Conservation (phyloP, 1,139 yeast genomes). For the Lodderomyces jiufengensis region DNA sequence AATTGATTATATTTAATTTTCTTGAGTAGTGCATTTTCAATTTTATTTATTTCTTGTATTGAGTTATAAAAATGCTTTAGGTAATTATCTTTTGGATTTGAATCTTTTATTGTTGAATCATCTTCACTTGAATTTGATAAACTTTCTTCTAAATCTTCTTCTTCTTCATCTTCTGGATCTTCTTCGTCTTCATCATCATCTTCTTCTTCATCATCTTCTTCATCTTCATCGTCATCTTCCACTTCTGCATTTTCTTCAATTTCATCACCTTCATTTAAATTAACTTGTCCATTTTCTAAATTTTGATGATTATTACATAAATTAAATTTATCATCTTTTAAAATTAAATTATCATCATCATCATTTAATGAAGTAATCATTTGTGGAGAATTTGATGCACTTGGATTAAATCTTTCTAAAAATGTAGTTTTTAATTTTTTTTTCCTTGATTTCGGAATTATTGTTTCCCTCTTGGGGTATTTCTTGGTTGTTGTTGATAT, state of each 20-base stretch:
- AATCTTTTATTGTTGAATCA: background rate
- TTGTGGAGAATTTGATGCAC: conserved; percentile 43
- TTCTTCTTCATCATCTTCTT: conserved; percentile 14
- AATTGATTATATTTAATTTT: conserved; percentile 42
- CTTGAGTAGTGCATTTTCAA: no score
- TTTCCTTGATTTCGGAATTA: conserved; percentile 34
- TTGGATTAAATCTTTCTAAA: conserved; percentile 30
- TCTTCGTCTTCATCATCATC: conserved; percentile 11
- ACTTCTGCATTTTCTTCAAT: conserved; percentile 18
- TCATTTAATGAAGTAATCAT: conserved; percentile 36
- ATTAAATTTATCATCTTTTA: conserved; percentile 36
- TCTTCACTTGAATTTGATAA: conserved; percentile 3
- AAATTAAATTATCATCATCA: conserved; percentile 33
- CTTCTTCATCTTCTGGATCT: background rate
- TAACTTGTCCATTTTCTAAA: conserved; percentile 17
- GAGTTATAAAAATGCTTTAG: no score
- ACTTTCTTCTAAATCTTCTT: conserved; percentile 2
- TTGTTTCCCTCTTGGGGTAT: conserved; percentile 23
- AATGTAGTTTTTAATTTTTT: conserved; percentile 18
- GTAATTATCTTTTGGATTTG: background rate
- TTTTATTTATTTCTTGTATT: no score
- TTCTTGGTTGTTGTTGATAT: no score
- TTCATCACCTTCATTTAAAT: conserved; percentile 21
- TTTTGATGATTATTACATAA: conserved; percentile 28
- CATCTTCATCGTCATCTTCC: conserved; percentile 18